Evolutionary conservation across 2,329 filamentous ascomycete genomes (phyloP), one percentile per base, ranked within the genome.

Genomic region (Rhytidhysteron rufulum): DNA sequence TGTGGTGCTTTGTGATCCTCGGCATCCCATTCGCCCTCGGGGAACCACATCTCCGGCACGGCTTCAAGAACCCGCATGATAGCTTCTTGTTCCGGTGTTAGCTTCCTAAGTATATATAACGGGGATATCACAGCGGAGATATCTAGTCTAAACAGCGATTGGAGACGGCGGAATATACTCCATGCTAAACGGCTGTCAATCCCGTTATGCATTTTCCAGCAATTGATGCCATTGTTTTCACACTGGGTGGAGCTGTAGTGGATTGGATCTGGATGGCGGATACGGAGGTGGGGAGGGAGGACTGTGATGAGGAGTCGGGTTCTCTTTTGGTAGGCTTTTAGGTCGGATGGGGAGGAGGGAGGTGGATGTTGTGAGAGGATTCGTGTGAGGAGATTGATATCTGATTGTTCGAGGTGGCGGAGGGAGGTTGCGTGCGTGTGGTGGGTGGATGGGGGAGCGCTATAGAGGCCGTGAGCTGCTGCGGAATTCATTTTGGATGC

Each of bases 21-120:
- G 7, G 41, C 13, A 1, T 40, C 47, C 37, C 49, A 65, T 7
- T 53, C 40, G 0, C 33, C 17, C 7, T 45, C 44, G n/a, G n/a
- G n/a, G n/a, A n/a, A n/a, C 43, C 51, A 62, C 53, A 63, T 58
- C 19, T 53, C 33, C 5, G 48, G 39, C 5, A 59, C 55, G 6
- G 58, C 54, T 39, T 65, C 61, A 2, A 65, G 36, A 16, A 55
- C 50, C 5, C 61, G 51, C 3, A 50, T 19, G 9, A 35, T 39
- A 8, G 18, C 21, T 30, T 61, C 50, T 22, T 59, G 44, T 1
- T 31, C n/a, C 1, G 30, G 2, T 1, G 44, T 47, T 13, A 64
- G 42, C n/a, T 34, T 37, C 7, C 38, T 39, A 8, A 42, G 38
- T 42, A 58, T 46, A 21, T 59, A 40, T 8, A 63, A 31, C 2